Evolutionary conservation across 805 yeast species (phyloP).

Genomic region (Metschnikowia gelsemii): DNA sequence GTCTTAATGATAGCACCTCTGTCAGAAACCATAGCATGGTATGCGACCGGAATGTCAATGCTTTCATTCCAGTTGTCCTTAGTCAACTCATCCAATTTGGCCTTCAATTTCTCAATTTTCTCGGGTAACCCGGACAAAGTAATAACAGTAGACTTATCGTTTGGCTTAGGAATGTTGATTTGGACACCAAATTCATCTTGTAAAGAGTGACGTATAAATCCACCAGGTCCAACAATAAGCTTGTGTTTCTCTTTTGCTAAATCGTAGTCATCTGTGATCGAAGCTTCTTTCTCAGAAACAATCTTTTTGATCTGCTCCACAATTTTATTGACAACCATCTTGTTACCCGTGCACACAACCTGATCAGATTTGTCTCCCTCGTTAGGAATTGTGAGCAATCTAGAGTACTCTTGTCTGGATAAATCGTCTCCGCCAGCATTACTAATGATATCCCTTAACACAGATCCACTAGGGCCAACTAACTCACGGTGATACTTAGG

Average conservation of each 20-base stretch:
- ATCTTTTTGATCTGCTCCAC: constrained; percentile 60
- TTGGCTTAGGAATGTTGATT: constrained; percentile 65
- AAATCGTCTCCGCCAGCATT: constrained; percentile 68
- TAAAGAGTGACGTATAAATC: constrained; percentile 66
- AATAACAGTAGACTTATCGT: constrained; percentile 50
- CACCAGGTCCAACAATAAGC: constrained; percentile 77
- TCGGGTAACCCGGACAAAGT: constrained; percentile 66
- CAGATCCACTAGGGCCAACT: constrained; percentile 77
- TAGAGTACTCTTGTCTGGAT: constrained; percentile 46
- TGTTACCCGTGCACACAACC: constrained; percentile 73
- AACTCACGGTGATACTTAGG: constrained; percentile 72
- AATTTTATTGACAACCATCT: constrained; percentile 66
- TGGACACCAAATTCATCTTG: constrained; percentile 67
- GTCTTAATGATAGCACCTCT: constrained; percentile 61
- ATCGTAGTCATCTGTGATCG: constrained; percentile 49
- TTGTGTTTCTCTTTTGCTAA: constrained; percentile 75
- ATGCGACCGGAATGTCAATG: constrained; percentile 55
- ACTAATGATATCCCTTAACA: constrained; percentile 67
- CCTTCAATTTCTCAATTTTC: constrained; percentile 60
- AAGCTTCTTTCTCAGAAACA: constrained; percentile 62
- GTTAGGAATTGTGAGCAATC: constrained; percentile 68
- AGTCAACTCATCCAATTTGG: constrained; percentile 58
- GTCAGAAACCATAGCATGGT: constrained; percentile 63
- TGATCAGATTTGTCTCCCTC: constrained; percentile 57
- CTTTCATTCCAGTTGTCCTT: constrained; percentile 56